Evolutionary conservation across 129 eudicot species (phyloP).

Genomic region (Ambrosia trifida): DNA sequence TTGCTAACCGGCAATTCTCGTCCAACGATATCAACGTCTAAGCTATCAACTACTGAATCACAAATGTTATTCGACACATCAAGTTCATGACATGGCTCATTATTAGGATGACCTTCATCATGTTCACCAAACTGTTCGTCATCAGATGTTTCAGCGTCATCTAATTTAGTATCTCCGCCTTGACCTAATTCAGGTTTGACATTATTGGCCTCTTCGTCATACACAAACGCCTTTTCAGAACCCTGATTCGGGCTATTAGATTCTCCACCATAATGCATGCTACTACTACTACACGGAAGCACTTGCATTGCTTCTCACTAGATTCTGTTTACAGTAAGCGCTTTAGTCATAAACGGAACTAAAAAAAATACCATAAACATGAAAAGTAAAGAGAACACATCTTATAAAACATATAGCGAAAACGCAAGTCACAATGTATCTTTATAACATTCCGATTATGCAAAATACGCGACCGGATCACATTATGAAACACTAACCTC

Average conservation of each 20-base stretch:
- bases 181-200: slow-evolving; percentile 37
- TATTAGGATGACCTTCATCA: slow-evolving; percentile 51
- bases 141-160: slow-evolving; percentile 50
- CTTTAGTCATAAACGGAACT: slow-evolving; percentile 19
- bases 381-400: background rate
- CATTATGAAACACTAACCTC: background rate
- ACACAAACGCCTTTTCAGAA: slow-evolving; percentile 43
- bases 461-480: background rate
- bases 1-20: slow-evolving; percentile 43
- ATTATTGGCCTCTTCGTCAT: slow-evolving; percentile 46
- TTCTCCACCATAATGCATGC: slow-evolving; percentile 50
- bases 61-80: slow-evolving; percentile 48
- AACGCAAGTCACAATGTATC: background rate
- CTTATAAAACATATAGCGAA: slow-evolving; percentile 4
- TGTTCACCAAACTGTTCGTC: slow-evolving; percentile 40
- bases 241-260: slow-evolving; percentile 54
- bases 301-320: slow-evolving; percentile 61
- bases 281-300: slow-evolving; percentile 58
- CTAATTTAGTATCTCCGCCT: slow-evolving; percentile 42
- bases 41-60: slow-evolving; percentile 66
- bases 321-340: slow-evolving; percentile 33
- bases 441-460: slow-evolving; percentile 6
- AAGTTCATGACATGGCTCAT: slow-evolving; percentile 42
- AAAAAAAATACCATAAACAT: slow-evolving; percentile 8
- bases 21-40: slow-evolving; percentile 49